A percentile compares a stretch with the other conserved stretches of the same genome.
Evolutionary conservation across 306 rosid species (phyloP).

Genomic region (Sicyos edulis): DNA sequence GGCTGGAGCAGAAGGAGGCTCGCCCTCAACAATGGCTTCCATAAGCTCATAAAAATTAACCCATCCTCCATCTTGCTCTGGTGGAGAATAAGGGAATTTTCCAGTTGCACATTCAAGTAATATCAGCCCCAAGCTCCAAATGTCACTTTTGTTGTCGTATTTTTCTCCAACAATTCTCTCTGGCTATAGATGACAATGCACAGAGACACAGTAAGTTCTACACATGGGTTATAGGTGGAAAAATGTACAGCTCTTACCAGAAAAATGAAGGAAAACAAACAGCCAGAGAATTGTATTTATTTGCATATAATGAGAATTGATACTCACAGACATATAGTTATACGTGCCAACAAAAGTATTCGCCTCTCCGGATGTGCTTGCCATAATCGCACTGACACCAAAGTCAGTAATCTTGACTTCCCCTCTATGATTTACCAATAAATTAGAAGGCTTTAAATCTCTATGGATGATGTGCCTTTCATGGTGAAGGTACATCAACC

Average conservation of each 20-base stretch:
- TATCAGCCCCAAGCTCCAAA: slow-evolving; percentile 92
- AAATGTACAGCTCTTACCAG: too few relatives aligned
- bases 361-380: slow-evolving; percentile 86
- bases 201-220: background rate
- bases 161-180: slow-evolving; percentile 75
- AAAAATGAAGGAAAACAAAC: background rate
- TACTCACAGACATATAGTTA: slow-evolving; percentile 98
- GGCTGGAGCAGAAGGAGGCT: slow-evolving; percentile 81
- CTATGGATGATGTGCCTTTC: slow-evolving; percentile 87
- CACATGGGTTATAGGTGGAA: too few relatives aligned
- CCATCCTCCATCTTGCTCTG: slow-evolving; percentile 68
- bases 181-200: slow-evolving; percentile 56
- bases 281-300: background rate
- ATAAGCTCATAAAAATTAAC: slow-evolving; percentile 79
- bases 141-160: slow-evolving; percentile 85
- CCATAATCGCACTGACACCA: slow-evolving; percentile 95
- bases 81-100: slow-evolving; percentile 74
- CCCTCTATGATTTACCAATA: slow-evolving; percentile 82
- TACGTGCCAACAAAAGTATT: slow-evolving; percentile 88
- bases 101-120: slow-evolving; percentile 93
- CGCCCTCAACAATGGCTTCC: slow-evolving; percentile 64
- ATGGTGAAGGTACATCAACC: slow-evolving; percentile 87
- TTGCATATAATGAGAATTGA: slow-evolving; percentile 12
- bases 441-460: slow-evolving; percentile 89
- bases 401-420: slow-evolving; percentile 98